Evolutionary conservation across 2,329 filamentous ascomycete genomes (phyloP).

Genomic region (Fonsecaea pedrosoi): DNA sequence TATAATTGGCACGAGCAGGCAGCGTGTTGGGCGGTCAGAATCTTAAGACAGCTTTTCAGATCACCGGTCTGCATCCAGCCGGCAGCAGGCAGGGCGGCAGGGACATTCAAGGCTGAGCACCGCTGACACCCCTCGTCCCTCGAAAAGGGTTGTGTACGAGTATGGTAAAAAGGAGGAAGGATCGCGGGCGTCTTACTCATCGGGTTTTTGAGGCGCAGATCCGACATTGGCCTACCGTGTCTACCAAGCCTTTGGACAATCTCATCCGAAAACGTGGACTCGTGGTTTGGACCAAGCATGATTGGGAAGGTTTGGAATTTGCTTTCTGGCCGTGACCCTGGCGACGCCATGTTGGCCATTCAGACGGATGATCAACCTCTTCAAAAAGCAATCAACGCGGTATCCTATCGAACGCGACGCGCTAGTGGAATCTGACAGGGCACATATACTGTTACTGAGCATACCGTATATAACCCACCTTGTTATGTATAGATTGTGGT

Average conservation of each 20-base stretch:
- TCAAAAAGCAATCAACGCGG: slow-evolving; percentile 8
- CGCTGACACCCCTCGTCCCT: slow-evolving; percentile 3
- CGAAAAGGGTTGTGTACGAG: not conserved
- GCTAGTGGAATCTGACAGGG: slow-evolving; percentile 16
- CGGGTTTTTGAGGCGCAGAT: not conserved
- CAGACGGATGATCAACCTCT: not conserved
- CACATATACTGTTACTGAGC: not conserved
- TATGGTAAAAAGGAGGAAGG: not conserved
- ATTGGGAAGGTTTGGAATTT: not conserved
- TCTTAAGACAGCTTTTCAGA: slow-evolving; percentile 11
- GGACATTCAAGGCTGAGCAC: slow-evolving; percentile 16
- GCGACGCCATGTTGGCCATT: not conserved
- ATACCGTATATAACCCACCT: not conserved
- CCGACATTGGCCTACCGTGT: not conserved
- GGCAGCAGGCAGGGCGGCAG: not conserved
- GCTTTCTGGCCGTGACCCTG: not conserved
- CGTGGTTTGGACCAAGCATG: not conserved
- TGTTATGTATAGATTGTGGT: not conserved
- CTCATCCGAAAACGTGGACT: too few relatives aligned
- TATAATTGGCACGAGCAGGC: slow-evolving; percentile 24
- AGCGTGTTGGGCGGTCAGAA: slow-evolving; percentile 17
- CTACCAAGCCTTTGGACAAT: too few relatives aligned
- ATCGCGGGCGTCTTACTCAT: not conserved
- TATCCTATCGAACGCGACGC: slow-evolving; percentile 16
- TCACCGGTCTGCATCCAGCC: slow-evolving; percentile 2